Base-by-base conservation (phyloP, 208 protist species). In the Trypanosoma cruzi region DNA sequence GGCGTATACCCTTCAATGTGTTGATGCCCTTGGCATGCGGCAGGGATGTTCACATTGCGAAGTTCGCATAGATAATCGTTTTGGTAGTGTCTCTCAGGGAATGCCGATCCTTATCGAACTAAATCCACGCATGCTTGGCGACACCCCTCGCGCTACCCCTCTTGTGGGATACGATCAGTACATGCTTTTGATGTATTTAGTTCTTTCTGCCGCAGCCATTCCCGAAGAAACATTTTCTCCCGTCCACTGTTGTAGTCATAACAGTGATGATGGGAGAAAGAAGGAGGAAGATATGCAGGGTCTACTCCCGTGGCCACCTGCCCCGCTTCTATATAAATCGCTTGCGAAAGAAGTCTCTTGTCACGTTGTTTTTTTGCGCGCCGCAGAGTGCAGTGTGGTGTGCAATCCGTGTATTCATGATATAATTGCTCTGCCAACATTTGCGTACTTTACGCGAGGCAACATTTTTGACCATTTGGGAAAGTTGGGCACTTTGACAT, bases 21-120 rank as follows among this genome's bases (percentile, higher is more conserved):
- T 93, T n/a, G 77, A 88, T 52, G 91, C 85, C 20, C 75, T 96
- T 46, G 86, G 82, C 16, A 82, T 94, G 75, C 53, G 68, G 14
- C 89, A 94, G 71, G 88, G 86, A 24, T 90, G 84, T 58, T 84
- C 84, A 14, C 91, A 96, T 68, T 94, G 91, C 57, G 91, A 96
- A 60, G 62, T 96, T 34, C 88, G 91, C n/a, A 66, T 96, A 18
- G 88, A 94, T 72, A 56, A 75, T 18, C 78, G 87, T 11, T 50
- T 59, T 28, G 49, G 64, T 53, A 84, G 80, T 37, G 5, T 11
- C 26, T 59, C 42, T 22, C 58, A 36, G 1, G 82, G 82, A 0
- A 64, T 81, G 61, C 91, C 91, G 8, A 82, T 96, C 34, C 69
- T 96, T 52, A 94, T 96, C 84, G 91, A 96, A 70, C 82, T 96